Evolutionary conservation across 441 rosid species (phyloP), one percentile per base, ranked within the genome.

Genomic region (Bocquillonia castaneifolia): DNA sequence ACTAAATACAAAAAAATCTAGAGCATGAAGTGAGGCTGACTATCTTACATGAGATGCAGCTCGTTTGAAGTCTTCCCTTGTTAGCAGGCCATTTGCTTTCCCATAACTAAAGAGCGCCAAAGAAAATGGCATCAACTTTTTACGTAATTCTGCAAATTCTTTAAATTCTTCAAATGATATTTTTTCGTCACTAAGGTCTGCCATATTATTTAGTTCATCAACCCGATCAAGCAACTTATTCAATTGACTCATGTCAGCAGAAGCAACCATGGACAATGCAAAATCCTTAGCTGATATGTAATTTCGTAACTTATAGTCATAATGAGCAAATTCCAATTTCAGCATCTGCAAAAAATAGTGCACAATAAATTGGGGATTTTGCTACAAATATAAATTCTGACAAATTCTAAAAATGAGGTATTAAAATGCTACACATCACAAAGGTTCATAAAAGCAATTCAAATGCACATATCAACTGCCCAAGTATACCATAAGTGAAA

Each of bases 231-330:
- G 89, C 76, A 94, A 80, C 76, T 59, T 75, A 70, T 79, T 58
- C 72, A 90, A 69, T 71, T 87, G 86, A 32, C 81, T 79, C 77
- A 88, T 79, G 78, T 91, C 93, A 66, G 99, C 99, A 36, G 97
- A 84, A 76, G 99, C 96, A 71, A 94, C 97, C 86, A 90, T 84
- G 36, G 96, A 90, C 72, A 94, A 67, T 3, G 97, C 97, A 74
- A 94, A 94, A 86, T 94, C 99, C 75, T 86, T 82, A 14, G 89
- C 97, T 50, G 96, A 86, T 78, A 91, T 88, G 50, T 80, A 84
- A 70, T 86, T 86, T 47, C 76, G 82, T 68, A 47, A 67, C 70
- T 83, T 85, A 68, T 80, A 91, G 76, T 94, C 97, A 79, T 94
- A 91, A 71, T 94, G 96, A 48, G 86, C 85, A 79, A 94, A 94